A percentile compares a stretch with the other conserved stretches of the same genome.
These are phyloP conservation scores for Diaporthe vaccinii DNA, from an alignment of 2,329 filamentous ascomycete genomes.

Conservation along the genomic window DNA sequence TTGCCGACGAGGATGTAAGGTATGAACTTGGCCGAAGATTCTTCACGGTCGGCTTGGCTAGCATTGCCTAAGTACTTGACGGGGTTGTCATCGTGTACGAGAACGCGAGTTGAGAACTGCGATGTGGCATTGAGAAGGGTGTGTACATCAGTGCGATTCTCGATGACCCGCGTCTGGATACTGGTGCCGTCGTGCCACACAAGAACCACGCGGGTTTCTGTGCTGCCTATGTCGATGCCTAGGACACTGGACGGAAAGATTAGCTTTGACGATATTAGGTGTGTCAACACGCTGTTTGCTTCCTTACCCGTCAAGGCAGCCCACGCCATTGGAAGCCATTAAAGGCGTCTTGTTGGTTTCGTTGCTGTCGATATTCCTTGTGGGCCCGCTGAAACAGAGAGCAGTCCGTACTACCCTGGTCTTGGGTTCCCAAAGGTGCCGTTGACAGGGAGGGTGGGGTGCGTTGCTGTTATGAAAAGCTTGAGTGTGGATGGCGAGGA, in stretches of 20 bases:
- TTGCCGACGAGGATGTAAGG: background rate
- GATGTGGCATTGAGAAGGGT: background rate
- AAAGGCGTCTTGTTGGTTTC: background rate
- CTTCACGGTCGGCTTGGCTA: background rate
- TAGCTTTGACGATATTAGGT: background rate
- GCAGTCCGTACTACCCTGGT: background rate
- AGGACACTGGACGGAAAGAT: background rate
- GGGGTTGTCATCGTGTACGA: background rate
- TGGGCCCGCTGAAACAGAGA: background rate
- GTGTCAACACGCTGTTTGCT: background rate
- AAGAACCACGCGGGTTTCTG: background rate
- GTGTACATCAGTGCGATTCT: background rate
- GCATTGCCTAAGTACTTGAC: background rate
- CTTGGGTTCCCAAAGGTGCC: background rate
- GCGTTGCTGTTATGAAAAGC: background rate
- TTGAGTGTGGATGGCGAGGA: background rate
- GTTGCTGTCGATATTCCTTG: background rate
- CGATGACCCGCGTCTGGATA: background rate
- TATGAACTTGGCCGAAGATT: background rate
- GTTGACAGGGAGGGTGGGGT: too few relatives aligned
- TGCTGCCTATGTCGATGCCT: background rate
- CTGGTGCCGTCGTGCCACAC: background rate
- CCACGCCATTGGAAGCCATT: background rate
- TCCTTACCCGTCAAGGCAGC: background rate
- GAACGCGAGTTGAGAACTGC: background rate